A percentile compares a stretch with the other conserved stretches of the same genome.
These are phyloP conservation scores for Lachancea dasiensis DNA, from an alignment of 805 yeast species.

Conservation along the genomic window DNA sequence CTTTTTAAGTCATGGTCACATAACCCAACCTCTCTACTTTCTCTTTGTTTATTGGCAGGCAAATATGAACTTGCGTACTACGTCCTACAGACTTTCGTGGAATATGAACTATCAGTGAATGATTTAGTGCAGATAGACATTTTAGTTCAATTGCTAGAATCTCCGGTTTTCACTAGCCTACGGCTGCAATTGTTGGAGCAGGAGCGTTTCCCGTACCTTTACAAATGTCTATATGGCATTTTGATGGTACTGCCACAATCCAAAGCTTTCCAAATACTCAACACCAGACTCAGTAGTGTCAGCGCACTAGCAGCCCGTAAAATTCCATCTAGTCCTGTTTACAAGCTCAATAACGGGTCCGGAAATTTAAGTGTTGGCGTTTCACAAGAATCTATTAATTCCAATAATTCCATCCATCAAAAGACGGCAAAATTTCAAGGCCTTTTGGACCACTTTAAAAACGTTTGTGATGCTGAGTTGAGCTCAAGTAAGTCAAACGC, in stretches of 20 bases:
- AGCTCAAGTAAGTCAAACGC: slow-evolving; percentile 10
- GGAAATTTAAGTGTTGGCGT: not conserved
- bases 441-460: slow-evolving; percentile 28
- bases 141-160: slow-evolving; percentile 81
- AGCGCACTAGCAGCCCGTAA: slow-evolving; percentile 26
- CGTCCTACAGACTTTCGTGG: slow-evolving; percentile 75
- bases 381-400: slow-evolving; percentile 6
- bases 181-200: slow-evolving; percentile 89
- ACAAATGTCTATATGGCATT: slow-evolving; percentile 85
- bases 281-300: slow-evolving; percentile 56
- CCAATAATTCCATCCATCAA: slow-evolving; percentile 23
- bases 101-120: slow-evolving; percentile 66
- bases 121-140: slow-evolving; percentile 83
- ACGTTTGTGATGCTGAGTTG: slow-evolving; percentile 17
- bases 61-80: slow-evolving; percentile 82
- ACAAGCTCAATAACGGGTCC: slow-evolving; percentile 1
- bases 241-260: slow-evolving; percentile 94
- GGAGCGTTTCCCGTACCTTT: slow-evolving; percentile 68
- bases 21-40: slow-evolving; percentile 81
- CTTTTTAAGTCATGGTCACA: slow-evolving; percentile 89
- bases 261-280: slow-evolving; percentile 75
- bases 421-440: slow-evolving; percentile 25
- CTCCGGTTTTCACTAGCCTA: slow-evolving; percentile 84
- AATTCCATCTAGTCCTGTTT: slow-evolving; percentile 2
- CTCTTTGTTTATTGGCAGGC: slow-evolving; percentile 79